phyloP scores from a whole-genome alignment of 805 yeast genomes.

The Dipodascus albidus region DNA sequence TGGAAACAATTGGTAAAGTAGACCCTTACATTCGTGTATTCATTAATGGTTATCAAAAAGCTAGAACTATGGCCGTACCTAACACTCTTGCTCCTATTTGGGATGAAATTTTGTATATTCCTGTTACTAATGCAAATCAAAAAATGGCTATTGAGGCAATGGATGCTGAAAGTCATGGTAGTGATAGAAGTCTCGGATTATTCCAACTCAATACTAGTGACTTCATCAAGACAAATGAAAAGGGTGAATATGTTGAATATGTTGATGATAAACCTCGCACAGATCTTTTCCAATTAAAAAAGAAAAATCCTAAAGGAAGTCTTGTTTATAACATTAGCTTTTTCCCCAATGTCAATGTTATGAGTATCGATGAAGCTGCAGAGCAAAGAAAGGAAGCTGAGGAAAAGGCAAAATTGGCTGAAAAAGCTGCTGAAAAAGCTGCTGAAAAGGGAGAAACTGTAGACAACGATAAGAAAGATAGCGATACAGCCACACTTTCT shows the following conservation, averaged over 20 bases:
- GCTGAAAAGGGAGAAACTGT: constrained; percentile 13
- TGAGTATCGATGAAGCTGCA: constrained; percentile 55
- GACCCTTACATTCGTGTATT: constrained; percentile 84
- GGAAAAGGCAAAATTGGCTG: constrained; percentile 31
- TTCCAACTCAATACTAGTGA: constrained; percentile 59
- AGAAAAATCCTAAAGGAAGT: constrained; percentile 73
- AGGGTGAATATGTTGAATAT: constrained; percentile 39
- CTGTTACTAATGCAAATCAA: constrained; percentile 76
- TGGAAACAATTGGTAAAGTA: constrained; percentile 80
- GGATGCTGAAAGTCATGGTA: constrained; percentile 74
- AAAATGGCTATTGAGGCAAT: constrained; percentile 75
- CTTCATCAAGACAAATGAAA: constrained; percentile 46
- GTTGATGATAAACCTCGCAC: constrained; percentile 26
- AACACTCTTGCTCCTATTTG: constrained; percentile 71
- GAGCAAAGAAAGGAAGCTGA: constrained; percentile 32
- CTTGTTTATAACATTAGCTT: constrained; percentile 66
- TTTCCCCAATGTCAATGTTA: constrained; percentile 74
- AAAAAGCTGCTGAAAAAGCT: constrained; percentile 24
- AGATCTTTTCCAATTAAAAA: constrained; percentile 52
- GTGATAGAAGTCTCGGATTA: constrained; percentile 80
- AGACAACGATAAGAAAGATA: constrained; percentile 14
- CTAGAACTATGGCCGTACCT: constrained; percentile 60
- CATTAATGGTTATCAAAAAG: constrained; percentile 64
- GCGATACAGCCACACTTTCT: constrained; percentile 15
- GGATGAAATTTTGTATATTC: constrained; percentile 72